Evolutionary conservation across 345 rosid species (phyloP), one percentile per base, ranked within the genome.

Genomic region (Citrus unshiu): DNA sequence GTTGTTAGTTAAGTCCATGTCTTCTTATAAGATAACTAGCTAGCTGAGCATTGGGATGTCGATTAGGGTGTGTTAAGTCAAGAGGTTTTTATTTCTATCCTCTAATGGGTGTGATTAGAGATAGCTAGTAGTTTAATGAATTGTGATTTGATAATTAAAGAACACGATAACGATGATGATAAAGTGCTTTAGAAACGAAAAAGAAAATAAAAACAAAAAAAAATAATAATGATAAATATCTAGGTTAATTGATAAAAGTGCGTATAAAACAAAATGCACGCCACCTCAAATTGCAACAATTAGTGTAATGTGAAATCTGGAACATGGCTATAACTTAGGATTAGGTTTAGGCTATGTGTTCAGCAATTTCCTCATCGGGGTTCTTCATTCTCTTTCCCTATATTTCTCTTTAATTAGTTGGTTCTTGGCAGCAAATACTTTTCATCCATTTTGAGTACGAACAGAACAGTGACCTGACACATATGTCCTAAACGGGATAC

Each of bases 1-100:
- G 46, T 29, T 67, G 77, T 77, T 77, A 58, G 60, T 73, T 59
- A 81, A 40, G 58, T 77, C 84, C 84, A 81, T 81, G 40, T 67
- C 73, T 24, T 21, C 34, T 27, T 24, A 65, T 27, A 79, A 32
- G 30, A 43, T 22, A 37, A 3, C 39, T 18, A 2, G 58, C 58
- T 8, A 54, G 58, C 58, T 54, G n/a, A 32, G 32, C 39, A 8
- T 29, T 7, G 39, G 51, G 77, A 43, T 60, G 32, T 21, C 7
- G 62, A 21, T 32, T 24, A 60, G 76, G 76, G 75, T 64, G 39
- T 49, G 22, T 43, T 43, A 27, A 75, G 29, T 30, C 14, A 6
- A 6, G 64, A 59, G 54, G 58, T 54, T 18, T 54, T 43, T 25
- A 1, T 43, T 29, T 43, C 46, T 29, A 43, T 46, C 40, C 9